Evolutionary conservation across 192 early-diverging fungal genomes (phyloP), one percentile per base, ranked within the genome.

Genomic region (Funneliformis geosporum): DNA sequence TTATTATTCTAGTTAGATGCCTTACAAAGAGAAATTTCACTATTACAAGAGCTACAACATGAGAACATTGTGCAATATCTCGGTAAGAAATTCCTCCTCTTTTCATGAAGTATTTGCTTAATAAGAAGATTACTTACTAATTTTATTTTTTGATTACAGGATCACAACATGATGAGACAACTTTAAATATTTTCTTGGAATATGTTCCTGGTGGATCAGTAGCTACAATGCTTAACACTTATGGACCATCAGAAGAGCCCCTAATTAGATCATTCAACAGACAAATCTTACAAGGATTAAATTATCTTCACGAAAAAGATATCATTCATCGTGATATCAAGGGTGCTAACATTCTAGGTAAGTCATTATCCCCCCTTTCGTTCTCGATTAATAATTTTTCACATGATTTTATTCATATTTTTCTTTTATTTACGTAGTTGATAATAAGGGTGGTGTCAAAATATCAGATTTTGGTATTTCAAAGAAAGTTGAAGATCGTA

Each of bases 401-500:
- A 68, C 21, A 16, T 43, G 18, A 43, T 43, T 42, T 10, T 10
- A 1, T 2, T 23, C n/a, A 43, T 9, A 21, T 69, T 40, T 18
- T 42, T 16, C 4, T 6, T 23, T 23, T 43, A 39, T 43, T 43
- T 43, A 43, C 28, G 25, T 28, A 69, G 93, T 99, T 16, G 96
- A 97, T 84, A 93, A 93, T 77, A 92, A 96, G 66, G 97, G 96
- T 4, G 90, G 92, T 40, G 95, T 94, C 62, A 99, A 99, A 87
- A 99, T 99, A 59, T 94, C 97, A 1, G 98, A 99, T 83, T 99
- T 99, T 90, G 98, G 98, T 9, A 99, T 99, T 67, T 98, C 97
- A 12, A 99, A 99, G 89, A 97, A 93, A 71, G 92, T 95, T 2
- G 94, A 95, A 81, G 91, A 94, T 66, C 87, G 88, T 87, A 88